Base-by-base conservation (phyloP, 208 protist genomes). In the Naegleria fowleri region DNA sequence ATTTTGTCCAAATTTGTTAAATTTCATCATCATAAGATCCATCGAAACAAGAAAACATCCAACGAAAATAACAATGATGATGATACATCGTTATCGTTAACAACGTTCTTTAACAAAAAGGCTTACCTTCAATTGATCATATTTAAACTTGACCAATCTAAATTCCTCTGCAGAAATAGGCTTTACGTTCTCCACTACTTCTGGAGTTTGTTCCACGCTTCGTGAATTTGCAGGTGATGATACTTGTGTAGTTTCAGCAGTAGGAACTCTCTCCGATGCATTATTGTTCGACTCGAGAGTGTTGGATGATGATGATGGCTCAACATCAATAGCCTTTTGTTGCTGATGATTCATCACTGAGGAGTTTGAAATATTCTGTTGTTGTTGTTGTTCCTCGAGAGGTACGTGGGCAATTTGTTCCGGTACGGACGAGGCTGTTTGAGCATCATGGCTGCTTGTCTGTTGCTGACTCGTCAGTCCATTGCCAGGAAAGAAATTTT, bases 91-190 rank as follows among this genome's bases (percentile, higher is more conserved):
- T 58, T 58, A 58, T 58, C 51, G 15, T 58, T 58, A 58, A 15
- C 51, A 5, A 58, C 5, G 51, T 58, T 58, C 15, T 58, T 19
- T 58, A 79, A 79, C n/a, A 79, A 67, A 29, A 67, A 67, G 19
- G 29, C 29, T 79, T 79, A 79, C 67, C 67, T 79, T 79, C 29
- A 79, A 79, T 79, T 79, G 67, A 36, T 79, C 67, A 79, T 79
- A 79, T 79, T 79, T 79, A 79, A 79, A 79, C n/a, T 79, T 79
- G 9, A 33, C 16, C 29, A 79, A 79, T 36, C n/a, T 79, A 79
- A 79, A 36, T 36, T 79, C 67, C 9, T 79, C 67, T 1, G 9
- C n/a, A 79, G 67, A 79, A 79, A 36, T 33, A 79, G 67, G 19
- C 16, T 36, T 36, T 16, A 75, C 13, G 6, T 36, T 36, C n/a